These are phyloP conservation scores for Funneliformis mosseae DNA, from an alignment of 192 early-diverging fungal species.

Conservation along the genomic window DNA sequence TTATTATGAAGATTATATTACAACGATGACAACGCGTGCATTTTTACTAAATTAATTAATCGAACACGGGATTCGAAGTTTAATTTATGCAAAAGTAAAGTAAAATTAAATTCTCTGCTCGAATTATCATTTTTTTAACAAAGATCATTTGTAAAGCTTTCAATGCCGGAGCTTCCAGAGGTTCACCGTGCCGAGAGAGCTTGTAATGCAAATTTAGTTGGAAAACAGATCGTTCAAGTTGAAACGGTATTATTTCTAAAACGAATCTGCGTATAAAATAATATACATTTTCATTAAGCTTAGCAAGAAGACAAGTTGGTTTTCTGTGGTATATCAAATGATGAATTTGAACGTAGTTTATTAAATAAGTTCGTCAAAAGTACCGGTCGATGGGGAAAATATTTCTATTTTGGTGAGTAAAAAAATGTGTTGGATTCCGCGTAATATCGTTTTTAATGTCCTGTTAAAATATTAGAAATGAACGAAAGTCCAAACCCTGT, in stretches of 20 bases:
- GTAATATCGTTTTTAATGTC: not conserved
- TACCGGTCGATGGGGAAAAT: constrained; percentile 75
- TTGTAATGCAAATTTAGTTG: constrained; percentile 55
- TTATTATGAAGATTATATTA: too few relatives aligned
- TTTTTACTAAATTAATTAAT: too few relatives aligned
- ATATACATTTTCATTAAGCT: not conserved
- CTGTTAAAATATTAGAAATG: constrained; percentile 36
- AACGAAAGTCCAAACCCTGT: constrained; percentile 52
- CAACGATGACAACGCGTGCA: too few relatives aligned
- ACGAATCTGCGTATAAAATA: not conserved
- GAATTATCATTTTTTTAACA: too few relatives aligned
- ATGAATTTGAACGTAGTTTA: constrained; percentile 46
- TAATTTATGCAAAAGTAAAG: too few relatives aligned
- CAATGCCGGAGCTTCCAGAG: constrained; percentile 75
- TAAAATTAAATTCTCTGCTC: too few relatives aligned
- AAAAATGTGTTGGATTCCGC: not conserved
- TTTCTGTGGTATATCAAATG: constrained; percentile 40
- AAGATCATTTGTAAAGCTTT: not conserved
- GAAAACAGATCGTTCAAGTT: constrained; percentile 52
- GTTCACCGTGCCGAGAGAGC: constrained; percentile 69
- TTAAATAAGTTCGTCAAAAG: constrained; percentile 54
- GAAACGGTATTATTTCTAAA: constrained; percentile 36
- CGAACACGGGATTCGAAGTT: too few relatives aligned
- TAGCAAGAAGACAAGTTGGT: constrained; percentile 41
- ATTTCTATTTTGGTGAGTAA: constrained; percentile 59